Base-by-base conservation (phyloP, 2,329 filamentous ascomycete genomes). In the Colletotrichum kahawae region DNA sequence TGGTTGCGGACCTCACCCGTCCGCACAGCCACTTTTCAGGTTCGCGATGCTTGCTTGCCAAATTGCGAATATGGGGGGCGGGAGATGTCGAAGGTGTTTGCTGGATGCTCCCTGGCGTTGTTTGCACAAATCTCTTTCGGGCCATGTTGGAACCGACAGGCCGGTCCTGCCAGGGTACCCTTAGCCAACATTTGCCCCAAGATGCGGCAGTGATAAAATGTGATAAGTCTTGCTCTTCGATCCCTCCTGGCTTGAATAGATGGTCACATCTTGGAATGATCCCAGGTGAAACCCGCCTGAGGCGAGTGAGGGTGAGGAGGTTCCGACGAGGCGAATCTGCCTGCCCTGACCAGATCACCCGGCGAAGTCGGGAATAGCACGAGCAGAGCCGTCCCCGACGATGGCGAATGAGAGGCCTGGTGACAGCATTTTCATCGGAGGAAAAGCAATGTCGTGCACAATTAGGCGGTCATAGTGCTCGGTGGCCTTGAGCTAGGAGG, bases 391-490 rank as follows among this genome's bases (percentile, higher is more conserved):
- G 29, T n/a, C 10, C 13, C 68, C 34, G n/a, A 71, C 51, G 24
- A 60, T 18, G 67, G 33, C 38, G 4, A 62, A 63, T 29, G 7
- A 27, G n/a, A 62, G 27, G 29, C 14, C 16, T 14, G 16, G 34
- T 57, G 38, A 67, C 33, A 66, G 16, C 69, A 64, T 75, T 69
- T 75, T 57, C 63, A 63, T 72, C 63, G 33, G 36, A 71, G 29
- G 21, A 31, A 63, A 72, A 75, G 56, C 27, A 67, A 63, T 38
- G 38, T 60, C 33, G 56, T 51, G 33, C 38, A 48, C n/a, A 57
- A 59, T 43, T 67, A 43, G 56, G 43, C 16, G 43, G 43, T 59
- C 33, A 62, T 48, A 43, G 63, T 51, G 69, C 31, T 24, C 64
- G 29, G 12, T 64, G 29, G 63, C 63, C 16, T 21, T 48, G 29